Conservation (phyloP, 129 eudicot species). For the Logfia minima region DNA sequence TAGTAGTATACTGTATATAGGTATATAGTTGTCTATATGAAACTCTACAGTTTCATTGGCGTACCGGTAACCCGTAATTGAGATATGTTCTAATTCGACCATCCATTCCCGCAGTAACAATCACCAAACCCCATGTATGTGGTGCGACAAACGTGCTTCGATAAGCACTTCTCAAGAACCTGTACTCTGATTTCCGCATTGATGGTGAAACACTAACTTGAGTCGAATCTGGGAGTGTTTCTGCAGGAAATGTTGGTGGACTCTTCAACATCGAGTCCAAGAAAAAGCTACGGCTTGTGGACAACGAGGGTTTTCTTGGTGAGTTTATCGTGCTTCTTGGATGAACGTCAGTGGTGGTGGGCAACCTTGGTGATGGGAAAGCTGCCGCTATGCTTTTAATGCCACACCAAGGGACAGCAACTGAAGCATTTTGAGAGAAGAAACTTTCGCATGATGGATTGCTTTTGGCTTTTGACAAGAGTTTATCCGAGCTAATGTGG, state of each 20-base stretch:
- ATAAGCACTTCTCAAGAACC: conserved; percentile 14
- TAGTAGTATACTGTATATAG: not conserved
- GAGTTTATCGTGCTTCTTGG: conserved; percentile 39
- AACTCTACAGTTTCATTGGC: conserved; percentile 28
- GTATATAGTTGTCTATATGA: not conserved
- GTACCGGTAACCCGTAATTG: conserved; percentile 71
- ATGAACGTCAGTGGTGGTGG: not conserved
- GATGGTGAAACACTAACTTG: conserved; percentile 32
- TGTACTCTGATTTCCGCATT: conserved; percentile 29
- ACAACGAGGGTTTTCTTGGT: conserved; percentile 36
- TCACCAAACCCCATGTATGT: conserved; percentile 73
- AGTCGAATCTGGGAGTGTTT: conserved; percentile 49
- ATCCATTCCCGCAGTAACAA: conserved; percentile 63
- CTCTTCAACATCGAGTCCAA: conserved; percentile 52
- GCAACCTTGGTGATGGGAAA: conserved; percentile 10
- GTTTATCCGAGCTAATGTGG: conserved; percentile 37
- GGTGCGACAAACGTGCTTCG: conserved; percentile 33
- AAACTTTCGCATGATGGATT: conserved; percentile 64
- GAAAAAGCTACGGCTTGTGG: conserved; percentile 55
- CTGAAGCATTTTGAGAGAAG: conserved; percentile 45
- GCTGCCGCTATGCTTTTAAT: conserved; percentile 35
- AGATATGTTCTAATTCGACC: conserved; percentile 70
- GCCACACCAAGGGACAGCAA: conserved; percentile 73
- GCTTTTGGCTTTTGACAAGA: conserved; percentile 44
- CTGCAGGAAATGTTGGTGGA: conserved; percentile 73